Evolutionary conservation across 2,329 filamentous ascomycete species (phyloP), one percentile per base, ranked within the genome.

Genomic region (Fusarium denticulatum): DNA sequence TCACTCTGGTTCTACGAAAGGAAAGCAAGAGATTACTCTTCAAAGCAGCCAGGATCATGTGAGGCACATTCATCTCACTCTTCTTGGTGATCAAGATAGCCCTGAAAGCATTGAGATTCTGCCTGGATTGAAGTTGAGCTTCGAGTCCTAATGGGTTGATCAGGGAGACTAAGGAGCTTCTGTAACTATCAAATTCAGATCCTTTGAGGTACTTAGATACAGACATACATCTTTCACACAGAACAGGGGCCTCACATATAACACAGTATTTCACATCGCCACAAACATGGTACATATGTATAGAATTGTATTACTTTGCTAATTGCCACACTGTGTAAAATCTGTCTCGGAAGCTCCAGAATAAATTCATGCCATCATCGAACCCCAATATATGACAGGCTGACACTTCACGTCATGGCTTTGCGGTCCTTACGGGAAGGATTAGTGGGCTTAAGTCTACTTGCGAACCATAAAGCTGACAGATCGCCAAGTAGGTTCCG

Each of bases 21-120:
- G 71, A 4, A 64, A 52, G 12, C 71, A 74, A 20, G 50, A 47
- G 0, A 26, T 73, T 7, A 24, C 6, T 0, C 7, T 73, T 13
- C 14, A 30, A 0, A 32, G 4, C 1, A 68, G 24, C 7, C 13
- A 37, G 14, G 20, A 39, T 13, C 34, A 62, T 12, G 18, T 68
- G 2, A 46, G 55, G 2, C 7, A 45, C 12, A 61, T 73, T 3
- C 39, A 59, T 6, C 40, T 74, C 3, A 39, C 46, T 2, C 55
- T 73, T 36, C 10, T 68, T 11, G 63, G 71, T 1, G 43, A 50
- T 0, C 32, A 64, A 3, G 11, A 7, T 0, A 73, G 58, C 13
- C 59, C 71, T 13, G 6, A 10, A 1, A 64, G 14, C 0, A 52
- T 73, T 10, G 67, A 69, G 10, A 57, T 74, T 6, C 20, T 73